Conservation (phyloP, 1,139 yeast species). For the Pichia inconspicua region DNA sequence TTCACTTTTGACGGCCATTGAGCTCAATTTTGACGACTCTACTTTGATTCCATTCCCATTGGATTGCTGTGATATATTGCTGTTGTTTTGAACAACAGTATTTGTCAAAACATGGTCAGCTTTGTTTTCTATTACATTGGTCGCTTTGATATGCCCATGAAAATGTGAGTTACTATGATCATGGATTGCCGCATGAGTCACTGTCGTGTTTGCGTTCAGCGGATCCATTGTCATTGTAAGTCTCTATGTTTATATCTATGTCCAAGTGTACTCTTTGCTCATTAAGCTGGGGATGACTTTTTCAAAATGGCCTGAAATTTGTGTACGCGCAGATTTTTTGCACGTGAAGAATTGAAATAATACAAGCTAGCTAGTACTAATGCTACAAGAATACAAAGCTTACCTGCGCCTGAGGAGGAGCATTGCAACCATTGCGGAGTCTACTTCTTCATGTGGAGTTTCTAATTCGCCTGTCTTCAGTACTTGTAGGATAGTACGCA, state of each 20-base stretch:
- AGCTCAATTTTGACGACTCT: no score
- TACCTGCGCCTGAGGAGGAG: constrained; percentile 9
- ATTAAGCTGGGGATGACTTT: not conserved
- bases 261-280: no score
- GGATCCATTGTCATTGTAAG: not conserved
- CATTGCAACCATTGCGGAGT: constrained; percentile 6
- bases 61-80: not conserved
- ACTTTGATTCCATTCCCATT: not conserved
- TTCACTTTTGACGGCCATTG: no score
- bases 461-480: constrained; percentile 4
- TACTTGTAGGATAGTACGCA: constrained; percentile 15
- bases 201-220: not conserved
- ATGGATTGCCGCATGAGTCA: not conserved
- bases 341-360: not conserved
- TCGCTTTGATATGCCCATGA: not conserved
- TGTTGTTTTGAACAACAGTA: not conserved
- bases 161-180: not conserved
- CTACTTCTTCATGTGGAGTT: constrained; percentile 4
- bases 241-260: no score
- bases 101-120: not conserved
- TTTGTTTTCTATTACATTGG: not conserved
- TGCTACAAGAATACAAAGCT: not conserved
- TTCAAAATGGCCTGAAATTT: not conserved
- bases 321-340: not conserved
- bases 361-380: no score